Percentiles rank a stretch among this genome's conserved stretches.
phyloP scores from a whole-genome alignment of 257 asterid genomes.

The Nicotiana noctiflora region DNA sequence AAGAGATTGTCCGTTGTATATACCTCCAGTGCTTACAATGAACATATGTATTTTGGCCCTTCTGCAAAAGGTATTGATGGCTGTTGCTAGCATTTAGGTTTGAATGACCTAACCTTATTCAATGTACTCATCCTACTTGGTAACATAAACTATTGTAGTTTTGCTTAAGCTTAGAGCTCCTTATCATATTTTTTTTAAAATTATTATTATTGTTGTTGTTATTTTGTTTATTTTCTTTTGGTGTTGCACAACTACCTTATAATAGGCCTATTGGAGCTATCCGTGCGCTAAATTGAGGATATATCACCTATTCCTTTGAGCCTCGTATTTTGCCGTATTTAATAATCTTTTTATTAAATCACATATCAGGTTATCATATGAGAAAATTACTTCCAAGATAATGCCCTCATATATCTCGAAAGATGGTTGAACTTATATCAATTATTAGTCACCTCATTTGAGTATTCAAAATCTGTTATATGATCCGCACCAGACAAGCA shows the following conservation, averaged over 20 bases:
- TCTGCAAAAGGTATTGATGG: neutral
- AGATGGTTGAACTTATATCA: neutral
- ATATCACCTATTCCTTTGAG: neutral
- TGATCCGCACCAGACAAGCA: neutral
- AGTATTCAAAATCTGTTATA: neutral
- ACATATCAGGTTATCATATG: neutral
- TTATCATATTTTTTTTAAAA: neutral
- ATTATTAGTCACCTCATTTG: neutral
- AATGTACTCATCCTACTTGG: neutral
- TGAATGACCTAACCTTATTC: neutral
- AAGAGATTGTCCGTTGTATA: conserved; percentile 8
- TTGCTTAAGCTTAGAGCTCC: neutral
- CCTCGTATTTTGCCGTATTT: too few relatives aligned
- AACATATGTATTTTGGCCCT: neutral
- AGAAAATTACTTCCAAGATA: neutral
- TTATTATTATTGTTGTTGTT: neutral
- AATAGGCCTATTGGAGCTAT: too few relatives aligned
- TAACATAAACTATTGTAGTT: neutral
- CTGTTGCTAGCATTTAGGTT: neutral
- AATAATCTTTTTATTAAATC: neutral
- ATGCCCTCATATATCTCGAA: neutral
- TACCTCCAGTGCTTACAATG: neutral
- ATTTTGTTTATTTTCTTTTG: neutral
- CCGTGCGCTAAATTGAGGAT: too few relatives aligned
- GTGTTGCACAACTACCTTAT: too few relatives aligned